These are phyloP conservation scores for Euphorbia lathyris DNA, from an alignment of 345 rosid species.

Conservation along the genomic window DNA sequence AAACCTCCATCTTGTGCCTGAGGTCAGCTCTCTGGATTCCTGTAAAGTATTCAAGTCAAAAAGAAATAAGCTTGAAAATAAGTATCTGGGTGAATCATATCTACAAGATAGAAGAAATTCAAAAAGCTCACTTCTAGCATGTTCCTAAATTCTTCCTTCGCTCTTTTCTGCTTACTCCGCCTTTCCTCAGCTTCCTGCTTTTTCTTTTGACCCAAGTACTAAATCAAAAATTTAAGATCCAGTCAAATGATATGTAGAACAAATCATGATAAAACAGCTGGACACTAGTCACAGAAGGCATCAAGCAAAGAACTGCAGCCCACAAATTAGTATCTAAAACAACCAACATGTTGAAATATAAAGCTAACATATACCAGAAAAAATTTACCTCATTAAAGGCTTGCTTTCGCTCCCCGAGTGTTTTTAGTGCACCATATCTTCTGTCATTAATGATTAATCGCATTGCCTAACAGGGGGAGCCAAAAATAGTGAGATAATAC, in stretches of 20 bases:
- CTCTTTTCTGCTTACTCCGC: conserved; percentile 60
- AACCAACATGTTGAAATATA: background rate
- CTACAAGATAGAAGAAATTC: conserved; percentile 6
- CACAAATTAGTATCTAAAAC: conserved; percentile 13
- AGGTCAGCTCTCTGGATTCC: conserved; percentile 75
- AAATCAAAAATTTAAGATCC: conserved; percentile 21
- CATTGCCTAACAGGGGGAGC: conserved; percentile 60
- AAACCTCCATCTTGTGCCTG: conserved; percentile 90
- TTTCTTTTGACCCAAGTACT: conserved; percentile 75
- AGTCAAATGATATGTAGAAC: conserved; percentile 10
- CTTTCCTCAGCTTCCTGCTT: conserved; percentile 83
- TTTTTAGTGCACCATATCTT: conserved; percentile 86
- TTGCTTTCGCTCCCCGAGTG: conserved; percentile 96
- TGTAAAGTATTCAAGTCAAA: conserved; percentile 28
- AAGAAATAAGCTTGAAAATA: background rate
- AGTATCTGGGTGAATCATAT: background rate
- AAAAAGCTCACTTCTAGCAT: conserved; percentile 75
- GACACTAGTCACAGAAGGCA: conserved; percentile 13
- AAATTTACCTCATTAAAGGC: conserved; percentile 77
- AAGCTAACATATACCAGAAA: conserved; percentile 6
- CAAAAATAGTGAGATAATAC: conserved; percentile 23
- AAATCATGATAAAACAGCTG: conserved; percentile 7
- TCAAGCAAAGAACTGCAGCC: conserved; percentile 8
- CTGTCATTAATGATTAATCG: conserved; percentile 78
- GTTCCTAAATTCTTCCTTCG: conserved; percentile 69